A percentile compares a stretch with the other conserved stretches of the same genome.
phyloP scores from a whole-genome alignment of 345 rosid genomes.

The Carallia brachiata region DNA sequence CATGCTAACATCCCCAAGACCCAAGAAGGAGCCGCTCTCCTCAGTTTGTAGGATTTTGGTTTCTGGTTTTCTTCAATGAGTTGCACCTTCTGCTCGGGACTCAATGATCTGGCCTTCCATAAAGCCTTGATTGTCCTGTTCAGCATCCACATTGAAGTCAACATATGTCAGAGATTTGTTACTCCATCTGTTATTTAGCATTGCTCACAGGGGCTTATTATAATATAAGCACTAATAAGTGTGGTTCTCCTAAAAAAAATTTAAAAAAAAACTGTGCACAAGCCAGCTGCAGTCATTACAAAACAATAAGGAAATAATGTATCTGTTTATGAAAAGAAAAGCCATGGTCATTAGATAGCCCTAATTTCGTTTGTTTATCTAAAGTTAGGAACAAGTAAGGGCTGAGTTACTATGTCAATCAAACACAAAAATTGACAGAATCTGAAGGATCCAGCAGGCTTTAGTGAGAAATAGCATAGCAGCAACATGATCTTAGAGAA shows the following conservation, averaged over 20 bases:
- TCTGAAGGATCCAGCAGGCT: not conserved
- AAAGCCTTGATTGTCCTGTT: conserved; percentile 94
- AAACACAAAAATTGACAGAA: not conserved
- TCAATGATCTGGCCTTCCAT: conserved; percentile 91
- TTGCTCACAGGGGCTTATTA: not conserved
- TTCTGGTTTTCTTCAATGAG: conserved; percentile 88
- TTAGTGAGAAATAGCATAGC: no score
- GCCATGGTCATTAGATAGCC: not conserved
- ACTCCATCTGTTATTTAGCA: not conserved
- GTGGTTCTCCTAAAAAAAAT: no score
- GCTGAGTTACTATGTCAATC: not conserved
- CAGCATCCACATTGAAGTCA: conserved; percentile 5
- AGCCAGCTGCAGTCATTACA: no score
- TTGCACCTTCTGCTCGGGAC: conserved; percentile 90
- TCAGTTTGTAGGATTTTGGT: conserved; percentile 62
- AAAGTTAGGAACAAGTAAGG: not conserved
- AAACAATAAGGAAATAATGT: no score
- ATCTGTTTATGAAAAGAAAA: not conserved
- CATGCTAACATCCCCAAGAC: conserved; percentile 78
- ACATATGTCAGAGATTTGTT: not conserved
- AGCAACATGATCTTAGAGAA: not conserved
- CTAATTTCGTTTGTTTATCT: not conserved
- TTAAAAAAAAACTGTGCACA: no score
- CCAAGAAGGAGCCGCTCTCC: conserved; percentile 79
- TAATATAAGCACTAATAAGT: no score